Evolutionary conservation across 2,329 filamentous ascomycete genomes (phyloP).

Genomic region (Alternaria panax): DNA sequence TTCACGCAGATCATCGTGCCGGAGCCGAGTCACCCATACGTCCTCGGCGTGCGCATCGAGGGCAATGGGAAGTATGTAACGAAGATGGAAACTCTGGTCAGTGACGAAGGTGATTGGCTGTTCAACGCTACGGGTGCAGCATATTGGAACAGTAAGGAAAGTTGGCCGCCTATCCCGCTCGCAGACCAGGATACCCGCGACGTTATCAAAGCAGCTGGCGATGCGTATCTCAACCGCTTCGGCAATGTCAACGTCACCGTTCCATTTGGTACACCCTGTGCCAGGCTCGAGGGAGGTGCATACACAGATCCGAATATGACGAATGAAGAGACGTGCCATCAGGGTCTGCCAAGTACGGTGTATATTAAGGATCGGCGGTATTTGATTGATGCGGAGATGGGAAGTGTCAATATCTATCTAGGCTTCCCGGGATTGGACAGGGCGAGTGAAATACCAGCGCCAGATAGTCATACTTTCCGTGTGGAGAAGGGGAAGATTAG

Average conservation of each 20-base stretch:
- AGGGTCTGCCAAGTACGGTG: slow-evolving; percentile 33
- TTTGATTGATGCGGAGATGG: slow-evolving; percentile 36
- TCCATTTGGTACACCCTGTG: slow-evolving; percentile 36
- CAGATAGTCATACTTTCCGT: slow-evolving; percentile 38
- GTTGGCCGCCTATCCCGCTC: slow-evolving; percentile 26
- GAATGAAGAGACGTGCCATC: slow-evolving; percentile 25
- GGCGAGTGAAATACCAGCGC: slow-evolving; percentile 17
- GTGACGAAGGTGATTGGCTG: slow-evolving; percentile 32
- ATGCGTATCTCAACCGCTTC: slow-evolving; percentile 34
- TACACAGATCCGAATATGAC: slow-evolving; percentile 28
- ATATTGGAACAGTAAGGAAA: slow-evolving; percentile 22
- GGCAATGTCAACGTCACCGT: slow-evolving; percentile 24
- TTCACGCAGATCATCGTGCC: slow-evolving; percentile 33
- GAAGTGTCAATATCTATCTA: slow-evolving; percentile 34
- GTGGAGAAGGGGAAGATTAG: slow-evolving; percentile 34
- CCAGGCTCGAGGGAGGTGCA: slow-evolving; percentile 34
- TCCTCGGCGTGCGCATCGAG: slow-evolving; percentile 29
- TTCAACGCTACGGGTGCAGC: slow-evolving; percentile 30
- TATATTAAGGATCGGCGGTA: slow-evolving; percentile 32
- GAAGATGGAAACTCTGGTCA: slow-evolving; percentile 32
- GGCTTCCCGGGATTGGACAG: slow-evolving; percentile 33
- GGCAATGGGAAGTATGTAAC: slow-evolving; percentile 21
- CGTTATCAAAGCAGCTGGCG: slow-evolving; percentile 32
- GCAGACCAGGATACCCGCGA: slow-evolving; percentile 18
- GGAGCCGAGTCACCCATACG: slow-evolving; percentile 27